Conservation (phyloP, 1,284 basidiomycete genomes). For the Sporisorium sorghi region DNA sequence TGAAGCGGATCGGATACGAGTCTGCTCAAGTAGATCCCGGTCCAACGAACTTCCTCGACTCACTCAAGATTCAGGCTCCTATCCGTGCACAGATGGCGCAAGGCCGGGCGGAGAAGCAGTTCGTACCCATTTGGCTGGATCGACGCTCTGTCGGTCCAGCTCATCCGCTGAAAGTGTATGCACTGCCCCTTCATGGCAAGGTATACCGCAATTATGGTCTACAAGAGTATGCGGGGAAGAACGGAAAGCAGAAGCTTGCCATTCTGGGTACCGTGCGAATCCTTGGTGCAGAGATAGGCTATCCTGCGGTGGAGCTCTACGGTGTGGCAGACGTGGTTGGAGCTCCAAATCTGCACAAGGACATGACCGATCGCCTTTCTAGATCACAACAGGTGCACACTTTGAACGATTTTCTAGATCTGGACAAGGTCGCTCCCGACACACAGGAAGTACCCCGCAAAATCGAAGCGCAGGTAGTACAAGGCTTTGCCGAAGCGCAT, state of each 20-base stretch:
- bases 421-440: background rate
- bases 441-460: background rate
- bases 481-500: background rate
- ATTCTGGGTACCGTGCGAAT: background rate
- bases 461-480: background rate
- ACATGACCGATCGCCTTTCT: background rate
- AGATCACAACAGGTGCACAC: background rate
- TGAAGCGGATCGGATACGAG: background rate
- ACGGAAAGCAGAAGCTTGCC: constrained; percentile 1
- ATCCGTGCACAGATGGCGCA: constrained; percentile 7
- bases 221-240: background rate
- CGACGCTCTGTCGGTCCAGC: background rate
- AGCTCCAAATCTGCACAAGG: background rate
- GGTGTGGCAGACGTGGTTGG: background rate
- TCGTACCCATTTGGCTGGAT: background rate
- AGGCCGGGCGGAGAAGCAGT: background rate
- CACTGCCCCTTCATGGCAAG: background rate
- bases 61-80: background rate
- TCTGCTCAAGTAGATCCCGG: background rate
- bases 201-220: background rate
- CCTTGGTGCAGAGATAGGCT: background rate
- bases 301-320: constrained; percentile 4
- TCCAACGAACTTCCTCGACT: background rate
- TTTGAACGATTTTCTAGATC: background rate
- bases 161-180: background rate